These are phyloP conservation scores for Penicillium janthinellum DNA, from an alignment of 2,329 filamentous ascomycete species.

Conservation along the genomic window DNA sequence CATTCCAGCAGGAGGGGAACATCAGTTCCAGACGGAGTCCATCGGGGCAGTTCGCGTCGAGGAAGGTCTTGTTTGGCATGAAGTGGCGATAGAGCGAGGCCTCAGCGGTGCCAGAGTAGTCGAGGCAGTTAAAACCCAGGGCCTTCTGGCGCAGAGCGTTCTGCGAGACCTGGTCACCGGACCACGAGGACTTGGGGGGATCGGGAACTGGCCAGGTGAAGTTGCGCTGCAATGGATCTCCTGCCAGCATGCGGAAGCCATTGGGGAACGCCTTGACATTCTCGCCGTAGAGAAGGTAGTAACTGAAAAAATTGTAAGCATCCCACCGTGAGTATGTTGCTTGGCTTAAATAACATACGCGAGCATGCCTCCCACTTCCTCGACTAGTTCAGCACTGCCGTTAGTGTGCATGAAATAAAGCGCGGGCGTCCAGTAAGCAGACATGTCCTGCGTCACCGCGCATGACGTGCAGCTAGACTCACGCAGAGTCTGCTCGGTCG, in stretches of 20 bases:
- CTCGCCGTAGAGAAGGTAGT: constrained; percentile 77
- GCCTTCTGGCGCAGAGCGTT: constrained; percentile 74
- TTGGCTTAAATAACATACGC: constrained; percentile 61
- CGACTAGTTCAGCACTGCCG: constrained; percentile 67
- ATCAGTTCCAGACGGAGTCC: constrained; percentile 81
- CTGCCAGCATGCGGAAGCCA: constrained; percentile 80
- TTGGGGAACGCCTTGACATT: constrained; percentile 71
- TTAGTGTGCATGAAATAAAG: constrained; percentile 76
- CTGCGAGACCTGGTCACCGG: constrained; percentile 66
- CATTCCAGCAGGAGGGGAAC: constrained; percentile 91
- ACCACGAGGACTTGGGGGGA: constrained; percentile 72
- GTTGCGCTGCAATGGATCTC: constrained; percentile 66
- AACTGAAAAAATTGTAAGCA: constrained; percentile 53
- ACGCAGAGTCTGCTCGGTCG: constrained; percentile 60
- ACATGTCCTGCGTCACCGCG: constrained; percentile 76
- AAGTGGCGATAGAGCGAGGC: constrained; percentile 78
- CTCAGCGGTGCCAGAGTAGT: constrained; percentile 71
- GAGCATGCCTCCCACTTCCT: constrained; percentile 79
- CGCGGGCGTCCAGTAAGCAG: constrained; percentile 82
- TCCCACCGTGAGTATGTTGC: constrained; percentile 4
- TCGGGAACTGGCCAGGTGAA: constrained; percentile 71
- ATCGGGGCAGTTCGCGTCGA: constrained; percentile 79
- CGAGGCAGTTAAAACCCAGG: constrained; percentile 91
- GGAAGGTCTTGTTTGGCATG: constrained; percentile 74
- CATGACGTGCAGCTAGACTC: constrained; percentile 76